Percentiles rank a stretch among this genome's conserved stretches.
Evolutionary conservation across 768 basidiomycete genomes (phyloP).

Genomic region (Lentinula detonsa): DNA sequence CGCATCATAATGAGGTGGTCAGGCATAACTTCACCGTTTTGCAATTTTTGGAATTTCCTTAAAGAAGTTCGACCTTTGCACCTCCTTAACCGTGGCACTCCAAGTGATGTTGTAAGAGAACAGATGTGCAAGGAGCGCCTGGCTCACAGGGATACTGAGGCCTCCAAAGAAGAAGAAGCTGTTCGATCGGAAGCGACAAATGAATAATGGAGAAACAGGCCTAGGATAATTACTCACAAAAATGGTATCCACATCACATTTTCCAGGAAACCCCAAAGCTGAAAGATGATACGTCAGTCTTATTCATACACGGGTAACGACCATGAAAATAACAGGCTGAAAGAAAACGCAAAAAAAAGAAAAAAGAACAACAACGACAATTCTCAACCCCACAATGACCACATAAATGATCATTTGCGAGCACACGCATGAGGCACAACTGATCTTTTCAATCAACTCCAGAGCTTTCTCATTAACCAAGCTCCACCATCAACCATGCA

Average conservation of each 20-base stretch:
- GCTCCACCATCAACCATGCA: too few relatives aligned
- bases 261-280: slow-evolving; percentile 45
- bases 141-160: slow-evolving; percentile 62
- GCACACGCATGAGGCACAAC: slow-evolving; percentile 10
- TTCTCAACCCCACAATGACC: not conserved
- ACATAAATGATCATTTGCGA: not conserved
- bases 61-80: slow-evolving; percentile 84
- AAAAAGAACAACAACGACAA: not conserved
- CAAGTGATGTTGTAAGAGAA: slow-evolving; percentile 52
- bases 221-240: slow-evolving; percentile 44
- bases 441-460: too few relatives aligned
- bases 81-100: slow-evolving; percentile 71
- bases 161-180: slow-evolving; percentile 81
- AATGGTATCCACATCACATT: slow-evolving; percentile 68
- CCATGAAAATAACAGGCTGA: not conserved
- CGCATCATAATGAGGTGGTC: slow-evolving; percentile 22
- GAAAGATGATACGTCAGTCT: slow-evolving; percentile 3
- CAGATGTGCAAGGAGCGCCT: slow-evolving; percentile 62
- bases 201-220: not conserved
- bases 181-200: slow-evolving; percentile 34
- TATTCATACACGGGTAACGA: not conserved
- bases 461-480: too few relatives aligned
- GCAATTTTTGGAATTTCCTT: slow-evolving; percentile 83
- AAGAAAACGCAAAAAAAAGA: not conserved
- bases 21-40: slow-evolving; percentile 51